Evolutionary conservation across 1,284 basidiomycete genomes (phyloP), one percentile per base, ranked within the genome.

Genomic region (Xanthoconium separans): DNA sequence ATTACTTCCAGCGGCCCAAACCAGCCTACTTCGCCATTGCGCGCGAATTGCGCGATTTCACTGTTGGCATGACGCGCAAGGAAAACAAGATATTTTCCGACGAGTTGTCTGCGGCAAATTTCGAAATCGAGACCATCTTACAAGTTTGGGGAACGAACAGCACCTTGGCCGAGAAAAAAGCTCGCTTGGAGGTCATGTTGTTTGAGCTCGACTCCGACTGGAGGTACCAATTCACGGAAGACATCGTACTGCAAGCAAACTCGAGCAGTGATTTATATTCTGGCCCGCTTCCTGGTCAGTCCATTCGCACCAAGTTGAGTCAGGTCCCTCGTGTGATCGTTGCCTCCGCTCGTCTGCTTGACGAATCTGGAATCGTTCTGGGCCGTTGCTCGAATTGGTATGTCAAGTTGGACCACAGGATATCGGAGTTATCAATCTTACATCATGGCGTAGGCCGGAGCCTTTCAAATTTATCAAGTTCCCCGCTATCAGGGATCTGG

Each of bases 401-500:
- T 50, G 76, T 43, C 2, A 24, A 42, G 30, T 4, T 57, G n/a
- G 47, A 43, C 58, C 48, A 51, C 34, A 52, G 44, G 52, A 46
- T 45, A 44, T 31, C 18, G 51, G 42, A 13, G 53, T 47, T 44
- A 34, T 56, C 49, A 37, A 27, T 50, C 47, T 55, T 49, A 59
- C 55, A 46, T 52, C 48, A 55, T 36, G 47, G 53, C 51, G 24
- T 34, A 93, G 90, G 91, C 90, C 90, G 12, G 90, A 94, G 70
- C 93, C 93, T 29, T 95, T 87, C 79, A 95, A 96, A 73, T 95
- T 84, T 72, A 85, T 95, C 69, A 77, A 81, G 45, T 94, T 93
- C 78, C 91, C 92, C 37, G 64, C 81, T 20, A 71, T 78, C 43
- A 70, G 78, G 49, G 78, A 82, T 53, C 66, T 87, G 30, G 82